Base-by-base conservation (phyloP, 768 basidiomycete species). In the Tricholoma matsutake region DNA sequence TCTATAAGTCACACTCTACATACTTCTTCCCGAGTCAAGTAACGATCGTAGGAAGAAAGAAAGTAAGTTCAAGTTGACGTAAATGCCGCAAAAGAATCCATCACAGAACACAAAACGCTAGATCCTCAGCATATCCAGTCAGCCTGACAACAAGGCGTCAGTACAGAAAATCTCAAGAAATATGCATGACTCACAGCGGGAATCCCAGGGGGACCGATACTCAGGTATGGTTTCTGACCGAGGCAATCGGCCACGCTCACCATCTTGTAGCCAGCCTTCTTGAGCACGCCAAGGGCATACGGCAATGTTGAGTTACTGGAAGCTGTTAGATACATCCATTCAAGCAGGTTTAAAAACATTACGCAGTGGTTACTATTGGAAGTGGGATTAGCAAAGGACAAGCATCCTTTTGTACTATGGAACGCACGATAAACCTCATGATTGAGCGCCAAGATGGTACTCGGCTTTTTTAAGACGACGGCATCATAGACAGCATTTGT, bases 231-330 rank as follows among this genome's bases (percentile, higher is more conserved):
- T 16, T 69, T 62, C 58, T 64, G 63, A 2, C 77, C 79, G 10
- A 78, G 70, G 58, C 80, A 82, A 35, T 80, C 77, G 0, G 80
- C 75, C 5, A 81, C 59, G 4, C 75, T 77, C 14, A 81, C 81
- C 13, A 82, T 68, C 16, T 62, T 68, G 69, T 81, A 81, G 2
- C 79, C 80, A 1, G 77, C 78, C 0, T 52, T 62, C 60, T 79
- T 65, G 35, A 82, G 72, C 29, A 63, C 64, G 28, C 65, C 56
- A 56, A 81, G 78, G 9, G 73, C 79, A 60, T 76, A 74, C 0
- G 79, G 78, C 47, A 81, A 64, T 13, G 77, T 71, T 35, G 75
- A 63, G 34, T 68, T 69, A 29, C 75, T 75, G 56, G 31, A 39
- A n/a, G 31, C 4, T 14, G 34, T 18, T 35, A 16, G 22, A 37